These are phyloP conservation scores for Microcyclospora tardicrescens DNA, from an alignment of 2,329 filamentous ascomycete genomes.

Conservation along the genomic window DNA sequence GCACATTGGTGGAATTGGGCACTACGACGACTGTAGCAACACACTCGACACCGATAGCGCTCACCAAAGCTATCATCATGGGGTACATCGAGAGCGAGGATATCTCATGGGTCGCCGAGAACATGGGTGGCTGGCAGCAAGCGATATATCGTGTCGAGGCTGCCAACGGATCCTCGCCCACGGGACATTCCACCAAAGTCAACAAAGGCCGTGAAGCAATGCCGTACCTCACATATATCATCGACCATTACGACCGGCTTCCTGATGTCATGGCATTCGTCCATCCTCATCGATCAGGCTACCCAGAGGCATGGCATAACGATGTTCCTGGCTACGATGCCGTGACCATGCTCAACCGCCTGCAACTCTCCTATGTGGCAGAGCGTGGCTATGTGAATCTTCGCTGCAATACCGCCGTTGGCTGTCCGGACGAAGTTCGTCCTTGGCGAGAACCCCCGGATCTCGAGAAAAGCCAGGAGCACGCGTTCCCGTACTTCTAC, in stretches of 20 bases:
- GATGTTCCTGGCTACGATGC: slow-evolving; percentile 15
- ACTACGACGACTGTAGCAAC: neutral
- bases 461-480: slow-evolving; percentile 8
- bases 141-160: slow-evolving; percentile 33
- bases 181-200: slow-evolving; percentile 8
- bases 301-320: slow-evolving; percentile 17
- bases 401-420: slow-evolving; percentile 13
- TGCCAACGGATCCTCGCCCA: slow-evolving; percentile 12
- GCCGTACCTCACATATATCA: slow-evolving; percentile 35
- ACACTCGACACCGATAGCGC: neutral
- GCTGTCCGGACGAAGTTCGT: slow-evolving; percentile 14
- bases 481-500: slow-evolving; percentile 11
- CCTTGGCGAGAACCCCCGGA: slow-evolving; percentile 11
- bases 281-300: slow-evolving; percentile 17
- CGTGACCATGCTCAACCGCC: slow-evolving; percentile 13
- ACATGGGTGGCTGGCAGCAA: slow-evolving; percentile 36
- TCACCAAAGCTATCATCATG: slow-evolving; percentile 25
- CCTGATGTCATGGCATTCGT: slow-evolving; percentile 17
- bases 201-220: slow-evolving; percentile 36
- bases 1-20: too few relatives aligned
- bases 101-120: slow-evolving; percentile 31
- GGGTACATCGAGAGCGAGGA: slow-evolving; percentile 32
- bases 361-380: slow-evolving; percentile 11
- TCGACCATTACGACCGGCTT: slow-evolving; percentile 31
- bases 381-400: slow-evolving; percentile 17